Base-by-base conservation (phyloP, 176 grass and related monocot species). In the Oryza australiensis region DNA sequence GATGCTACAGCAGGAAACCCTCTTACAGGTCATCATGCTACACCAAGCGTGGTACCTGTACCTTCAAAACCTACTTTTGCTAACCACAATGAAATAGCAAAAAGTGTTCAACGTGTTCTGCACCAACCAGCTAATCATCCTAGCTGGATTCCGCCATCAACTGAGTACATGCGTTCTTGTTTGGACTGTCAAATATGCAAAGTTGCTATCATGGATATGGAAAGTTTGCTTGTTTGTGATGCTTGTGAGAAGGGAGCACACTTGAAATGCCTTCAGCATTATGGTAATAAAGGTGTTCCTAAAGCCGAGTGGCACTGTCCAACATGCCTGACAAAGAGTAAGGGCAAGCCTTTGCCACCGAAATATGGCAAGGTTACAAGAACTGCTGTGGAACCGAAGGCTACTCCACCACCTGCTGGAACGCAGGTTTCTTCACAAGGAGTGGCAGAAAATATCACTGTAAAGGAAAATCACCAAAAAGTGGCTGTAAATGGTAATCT, bases 321-420 rank as follows among this genome's bases (percentile, higher is more conserved):
- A 63, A 88, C 86, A 60, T 99, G 97, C 49, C 79, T 96, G 45
- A 71, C 76, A 59, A 79, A 89, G 70, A 99, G 85, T 79, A 90
- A 96, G 80, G 97, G 97, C 8, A 99, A 94, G 82, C 73, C 97
- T 63, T 79, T 99, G 85, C 87, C 97, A 67, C 93, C 97, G n/a
- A 99, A 99, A 86, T 99, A 99, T 87, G 97, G 97, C 70, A 91
- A 89, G 87, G 97, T 99, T 68, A 96, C 97, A 24, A 93, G 93
- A 84, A 95, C 91, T 68, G 62, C 82, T 76, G 87, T 85, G 40
- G 59, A 84, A 66, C 62, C 85, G 23, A 93, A 99, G 80, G 53
- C 71, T 82, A 72, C 80, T 75, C 68, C 85, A 83, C 73, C 80
- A 92, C 77, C 51, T 62, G 68, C 65, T 59, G 82, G 57, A 41